Percentiles rank a stretch among this genome's conserved stretches.
Conservation (phyloP, 164 flowering plant genomes). For the Tetracentron sinense region DNA sequence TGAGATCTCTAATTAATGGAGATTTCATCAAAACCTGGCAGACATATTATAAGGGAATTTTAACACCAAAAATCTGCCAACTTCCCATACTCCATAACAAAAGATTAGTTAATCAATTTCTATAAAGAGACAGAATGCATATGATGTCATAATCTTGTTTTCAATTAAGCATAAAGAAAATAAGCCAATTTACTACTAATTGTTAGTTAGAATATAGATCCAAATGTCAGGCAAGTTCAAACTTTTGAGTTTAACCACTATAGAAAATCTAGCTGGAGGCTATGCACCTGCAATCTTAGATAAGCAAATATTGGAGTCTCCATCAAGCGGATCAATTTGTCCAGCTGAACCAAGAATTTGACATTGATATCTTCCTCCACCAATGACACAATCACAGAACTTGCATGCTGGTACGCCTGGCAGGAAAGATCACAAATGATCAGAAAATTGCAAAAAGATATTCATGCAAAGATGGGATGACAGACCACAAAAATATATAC, state of each 20-base stretch:
- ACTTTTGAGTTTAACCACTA: background rate
- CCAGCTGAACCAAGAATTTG: slow-evolving; percentile 88
- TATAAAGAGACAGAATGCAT: background rate
- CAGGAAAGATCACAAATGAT: slow-evolving; percentile 10
- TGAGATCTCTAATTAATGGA: no score
- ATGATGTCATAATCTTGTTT: background rate
- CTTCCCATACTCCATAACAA: background rate
- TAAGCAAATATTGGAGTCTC: slow-evolving; percentile 96
- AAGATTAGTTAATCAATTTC: no score
- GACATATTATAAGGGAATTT: no score
- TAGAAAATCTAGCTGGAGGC: background rate
- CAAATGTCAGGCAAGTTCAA: background rate
- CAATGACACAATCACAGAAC: slow-evolving; percentile 74
- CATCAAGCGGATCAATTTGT: slow-evolving; percentile 80
- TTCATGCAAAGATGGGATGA: background rate
- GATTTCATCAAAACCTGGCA: no score
- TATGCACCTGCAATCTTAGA: slow-evolving; percentile 85
- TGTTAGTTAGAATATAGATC: background rate
- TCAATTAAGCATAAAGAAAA: background rate
- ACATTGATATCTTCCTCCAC: slow-evolving; percentile 91
- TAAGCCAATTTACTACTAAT: background rate
- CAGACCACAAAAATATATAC: no score
- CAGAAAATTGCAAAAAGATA: background rate
- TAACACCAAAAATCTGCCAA: background rate
- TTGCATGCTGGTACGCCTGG: slow-evolving; percentile 91